A percentile compares a stretch with the other conserved stretches of the same genome.
Evolutionary conservation across 2,329 filamentous ascomycete species (phyloP).

Genomic region (Calycina herbarum): DNA sequence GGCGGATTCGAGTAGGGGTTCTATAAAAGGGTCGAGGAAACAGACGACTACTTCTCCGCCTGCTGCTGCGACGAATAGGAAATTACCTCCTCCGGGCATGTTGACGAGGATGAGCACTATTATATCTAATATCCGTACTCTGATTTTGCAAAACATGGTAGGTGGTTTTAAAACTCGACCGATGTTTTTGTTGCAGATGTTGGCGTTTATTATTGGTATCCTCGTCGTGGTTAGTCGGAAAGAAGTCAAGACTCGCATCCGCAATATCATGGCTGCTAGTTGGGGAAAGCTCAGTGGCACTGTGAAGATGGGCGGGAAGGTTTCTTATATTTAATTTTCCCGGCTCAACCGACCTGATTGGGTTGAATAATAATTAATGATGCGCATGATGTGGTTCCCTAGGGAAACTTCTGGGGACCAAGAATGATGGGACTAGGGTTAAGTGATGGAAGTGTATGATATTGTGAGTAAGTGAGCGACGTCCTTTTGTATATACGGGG

Average conservation of each 20-base stretch:
- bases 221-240: slow-evolving; percentile 73
- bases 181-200: slow-evolving; percentile 56
- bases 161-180: slow-evolving; percentile 57
- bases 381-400: too few species aligned
- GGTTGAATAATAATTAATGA: too few species aligned
- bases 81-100: slow-evolving; percentile 26
- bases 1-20: slow-evolving; percentile 36
- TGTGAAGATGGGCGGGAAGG: slow-evolving; percentile 94
- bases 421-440: too few species aligned
- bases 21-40: slow-evolving; percentile 37
- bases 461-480: too few species aligned
- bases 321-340: slow-evolving; percentile 78
- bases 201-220: slow-evolving; percentile 80
- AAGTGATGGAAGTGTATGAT: too few species aligned
- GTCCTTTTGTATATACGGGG: too few species aligned
- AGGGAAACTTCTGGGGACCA: too few species aligned
- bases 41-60: slow-evolving; percentile 18
- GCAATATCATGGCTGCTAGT: slow-evolving; percentile 64
- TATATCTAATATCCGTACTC: slow-evolving; percentile 50
- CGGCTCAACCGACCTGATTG: too few species aligned
- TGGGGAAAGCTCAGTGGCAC: slow-evolving; percentile 57
- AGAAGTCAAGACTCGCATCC: slow-evolving; percentile 72
- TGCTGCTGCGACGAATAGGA: slow-evolving; percentile 16
- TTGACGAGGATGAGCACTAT: slow-evolving; percentile 49
- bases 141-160: slow-evolving; percentile 51